Evolutionary conservation across 257 asterid species (phyloP).

Genomic region (Thymus mandschuricus): DNA sequence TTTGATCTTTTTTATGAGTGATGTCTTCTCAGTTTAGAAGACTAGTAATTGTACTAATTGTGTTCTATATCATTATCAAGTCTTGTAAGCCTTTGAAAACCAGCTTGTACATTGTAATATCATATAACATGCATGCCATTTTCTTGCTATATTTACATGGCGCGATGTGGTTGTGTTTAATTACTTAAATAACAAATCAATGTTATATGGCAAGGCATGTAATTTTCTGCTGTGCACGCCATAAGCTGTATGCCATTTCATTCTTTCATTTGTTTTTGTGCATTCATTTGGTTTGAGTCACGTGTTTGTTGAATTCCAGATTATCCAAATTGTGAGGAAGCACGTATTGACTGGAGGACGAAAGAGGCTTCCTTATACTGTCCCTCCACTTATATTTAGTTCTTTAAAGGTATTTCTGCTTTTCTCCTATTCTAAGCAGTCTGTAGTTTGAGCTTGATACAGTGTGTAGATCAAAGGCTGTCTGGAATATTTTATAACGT

Average conservation of each 20-base stretch:
- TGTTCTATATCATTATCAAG: neutral
- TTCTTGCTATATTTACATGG: neutral
- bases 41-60: neutral
- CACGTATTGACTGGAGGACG: constrained; percentile 87
- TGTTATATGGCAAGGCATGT: neutral
- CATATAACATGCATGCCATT: neutral
- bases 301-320: constrained; percentile 55
- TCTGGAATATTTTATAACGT: constrained; percentile 26
- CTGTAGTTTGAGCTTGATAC: constrained; percentile 24
- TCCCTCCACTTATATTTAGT: constrained; percentile 89
- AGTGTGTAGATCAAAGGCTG: constrained; percentile 15
- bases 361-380: constrained; percentile 86
- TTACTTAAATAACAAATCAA: neutral
- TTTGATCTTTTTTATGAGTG: neutral
- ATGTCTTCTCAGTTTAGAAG: neutral
- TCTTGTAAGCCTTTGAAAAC: constrained; percentile 8
- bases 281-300: constrained; percentile 21
- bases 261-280: constrained; percentile 16
- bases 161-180: constrained; percentile 11
- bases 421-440: constrained; percentile 30
- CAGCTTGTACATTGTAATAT: constrained; percentile 11
- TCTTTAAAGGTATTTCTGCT: constrained; percentile 70
- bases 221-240: constrained; percentile 17
- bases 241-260: neutral
- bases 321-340: constrained; percentile 78